A percentile compares a stretch with the other conserved stretches of the same genome.
These are phyloP conservation scores for Pythium folliculosum DNA, from an alignment of 352 stramenopile genomes.

Conservation along the genomic window DNA sequence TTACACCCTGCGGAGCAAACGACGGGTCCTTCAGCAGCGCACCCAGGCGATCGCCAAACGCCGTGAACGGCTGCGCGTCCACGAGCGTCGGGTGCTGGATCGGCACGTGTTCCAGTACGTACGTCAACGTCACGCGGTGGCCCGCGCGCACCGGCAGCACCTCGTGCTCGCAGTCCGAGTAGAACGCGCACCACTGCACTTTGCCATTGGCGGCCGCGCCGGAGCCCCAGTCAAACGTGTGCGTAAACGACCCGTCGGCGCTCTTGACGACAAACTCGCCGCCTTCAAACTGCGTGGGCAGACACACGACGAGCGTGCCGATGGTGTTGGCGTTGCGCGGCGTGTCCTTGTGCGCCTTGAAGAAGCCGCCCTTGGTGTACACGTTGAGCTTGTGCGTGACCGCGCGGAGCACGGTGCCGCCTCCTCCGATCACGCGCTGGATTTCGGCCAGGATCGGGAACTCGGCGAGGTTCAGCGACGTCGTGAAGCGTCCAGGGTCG, in stretches of 20 bases:
- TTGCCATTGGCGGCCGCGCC: neutral
- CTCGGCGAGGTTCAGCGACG: slow-evolving; percentile 9
- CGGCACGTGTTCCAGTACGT: slow-evolving; percentile 9
- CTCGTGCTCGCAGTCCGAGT: slow-evolving; percentile 28
- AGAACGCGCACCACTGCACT: slow-evolving; percentile 28
- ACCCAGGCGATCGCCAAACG: neutral
- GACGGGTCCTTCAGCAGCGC: neutral
- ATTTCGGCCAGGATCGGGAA: slow-evolving; percentile 12
- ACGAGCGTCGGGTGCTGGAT: neutral
- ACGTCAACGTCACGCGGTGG: slow-evolving; percentile 26
- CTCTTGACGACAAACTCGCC: slow-evolving; percentile 21
- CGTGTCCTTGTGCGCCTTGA: slow-evolving; percentile 24
- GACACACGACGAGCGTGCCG: slow-evolving; percentile 22
- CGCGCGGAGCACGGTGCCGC: neutral
- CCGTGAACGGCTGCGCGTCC: slow-evolving; percentile 1
- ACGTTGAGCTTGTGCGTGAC: slow-evolving; percentile 22
- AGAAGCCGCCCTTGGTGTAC: slow-evolving; percentile 19
- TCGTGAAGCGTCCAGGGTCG: neutral
- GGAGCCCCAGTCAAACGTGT: slow-evolving; percentile 3
- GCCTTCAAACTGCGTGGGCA: slow-evolving; percentile 13
- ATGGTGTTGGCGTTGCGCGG: slow-evolving; percentile 12
- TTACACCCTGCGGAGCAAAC: slow-evolving; percentile 16
- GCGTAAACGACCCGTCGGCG: slow-evolving; percentile 2
- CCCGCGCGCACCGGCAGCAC: slow-evolving; percentile 10
- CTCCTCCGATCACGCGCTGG: slow-evolving; percentile 1